Conservation (phyloP, 164 flowering plant species). For the Aristolochia contorta region DNA sequence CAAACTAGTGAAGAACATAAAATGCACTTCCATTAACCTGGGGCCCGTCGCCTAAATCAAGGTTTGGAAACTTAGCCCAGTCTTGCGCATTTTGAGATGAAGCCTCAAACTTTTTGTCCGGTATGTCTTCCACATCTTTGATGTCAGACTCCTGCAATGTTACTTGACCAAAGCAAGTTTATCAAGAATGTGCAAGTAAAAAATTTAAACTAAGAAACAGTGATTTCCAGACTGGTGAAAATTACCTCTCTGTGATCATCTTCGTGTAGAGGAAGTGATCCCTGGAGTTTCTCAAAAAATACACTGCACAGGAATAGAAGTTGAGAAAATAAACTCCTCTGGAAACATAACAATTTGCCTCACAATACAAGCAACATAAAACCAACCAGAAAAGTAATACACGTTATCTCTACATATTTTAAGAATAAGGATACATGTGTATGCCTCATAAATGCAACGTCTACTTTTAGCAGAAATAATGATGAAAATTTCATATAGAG, state of each 20-base stretch:
- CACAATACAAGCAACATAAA: neutral
- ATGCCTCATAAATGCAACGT: no score
- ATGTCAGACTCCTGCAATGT: slow-evolving; percentile 16
- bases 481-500: neutral
- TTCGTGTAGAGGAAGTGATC: slow-evolving; percentile 24
- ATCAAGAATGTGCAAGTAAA: neutral
- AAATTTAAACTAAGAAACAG: neutral
- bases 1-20: slow-evolving; percentile 6
- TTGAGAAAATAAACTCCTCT: neutral
- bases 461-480: neutral
- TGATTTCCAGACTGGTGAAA: no score
- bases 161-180: slow-evolving; percentile 7
- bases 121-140: slow-evolving; percentile 10
- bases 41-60: slow-evolving; percentile 17
- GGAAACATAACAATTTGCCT: neutral
- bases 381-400: no score
- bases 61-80: slow-evolving; percentile 27
- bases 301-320: slow-evolving; percentile 34
- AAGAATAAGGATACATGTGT: no score
- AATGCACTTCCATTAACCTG: slow-evolving; percentile 20
- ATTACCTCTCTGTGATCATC: slow-evolving; percentile 10
- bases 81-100: slow-evolving; percentile 10
- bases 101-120: slow-evolving; percentile 27
- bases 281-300: slow-evolving; percentile 47
- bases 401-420: no score